These are phyloP conservation scores for Colletotrichum kahawae DNA, from an alignment of 2,329 filamentous ascomycete species.

Conservation along the genomic window DNA sequence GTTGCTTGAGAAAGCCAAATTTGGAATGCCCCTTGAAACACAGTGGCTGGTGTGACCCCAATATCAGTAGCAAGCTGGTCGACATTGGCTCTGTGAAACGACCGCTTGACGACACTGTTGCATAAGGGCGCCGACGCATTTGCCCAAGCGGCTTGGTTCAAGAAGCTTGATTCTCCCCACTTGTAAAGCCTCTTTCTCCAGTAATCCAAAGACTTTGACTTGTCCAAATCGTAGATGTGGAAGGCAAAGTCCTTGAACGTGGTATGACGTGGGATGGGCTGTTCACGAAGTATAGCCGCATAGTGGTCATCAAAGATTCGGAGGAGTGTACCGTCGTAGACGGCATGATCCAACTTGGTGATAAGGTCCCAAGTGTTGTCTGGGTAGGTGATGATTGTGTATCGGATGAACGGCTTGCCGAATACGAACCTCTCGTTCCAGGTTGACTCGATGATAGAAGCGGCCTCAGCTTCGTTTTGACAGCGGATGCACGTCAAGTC, in stretches of 20 bases:
- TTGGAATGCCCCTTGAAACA: slow-evolving; percentile 40
- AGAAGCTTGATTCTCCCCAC: not conserved
- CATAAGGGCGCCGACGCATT: slow-evolving; percentile 4
- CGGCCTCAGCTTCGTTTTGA: slow-evolving; percentile 26
- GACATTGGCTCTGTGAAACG: slow-evolving; percentile 4
- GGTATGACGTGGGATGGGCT: slow-evolving; percentile 12
- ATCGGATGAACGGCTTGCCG: slow-evolving; percentile 38
- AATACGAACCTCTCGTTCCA: slow-evolving; percentile 32
- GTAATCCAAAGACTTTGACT: slow-evolving; percentile 24
- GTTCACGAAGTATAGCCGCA: slow-evolving; percentile 25
- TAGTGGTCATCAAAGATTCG: slow-evolving; percentile 41
- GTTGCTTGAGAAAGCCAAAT: slow-evolving; percentile 30
- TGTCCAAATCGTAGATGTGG: slow-evolving; percentile 23
- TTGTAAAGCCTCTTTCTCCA: slow-evolving; percentile 22
- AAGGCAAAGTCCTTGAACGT: slow-evolving; percentile 31
- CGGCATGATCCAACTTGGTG: slow-evolving; percentile 38
- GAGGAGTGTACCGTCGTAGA: slow-evolving; percentile 41
- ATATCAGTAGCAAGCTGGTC: slow-evolving; percentile 24
- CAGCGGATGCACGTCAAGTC: slow-evolving; percentile 15
- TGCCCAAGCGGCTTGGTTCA: not conserved
- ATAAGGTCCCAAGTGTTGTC: slow-evolving; percentile 29
- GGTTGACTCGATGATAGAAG: slow-evolving; percentile 25
- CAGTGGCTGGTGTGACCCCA: slow-evolving; percentile 35
- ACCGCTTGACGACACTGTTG: not conserved
- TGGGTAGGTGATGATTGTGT: slow-evolving; percentile 30